Evolutionary conservation across 2,329 filamentous ascomycete genomes (phyloP), one percentile per base, ranked within the genome.

Genomic region (Alternaria atra): DNA sequence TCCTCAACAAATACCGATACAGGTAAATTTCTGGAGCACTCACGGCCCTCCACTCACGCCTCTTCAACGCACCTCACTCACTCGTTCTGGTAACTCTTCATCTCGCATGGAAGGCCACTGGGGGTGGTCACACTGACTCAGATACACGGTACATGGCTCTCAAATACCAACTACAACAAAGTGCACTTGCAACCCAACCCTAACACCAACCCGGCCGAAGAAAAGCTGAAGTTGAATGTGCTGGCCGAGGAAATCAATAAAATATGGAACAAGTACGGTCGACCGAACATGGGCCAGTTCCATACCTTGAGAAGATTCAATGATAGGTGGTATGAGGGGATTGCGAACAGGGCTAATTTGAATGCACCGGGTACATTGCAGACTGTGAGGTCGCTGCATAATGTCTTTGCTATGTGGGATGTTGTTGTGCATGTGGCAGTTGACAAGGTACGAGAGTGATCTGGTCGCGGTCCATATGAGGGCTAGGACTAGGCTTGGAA

Each of bases 361-460:
- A 37, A 34, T 2, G 61, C 53, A 5, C 46, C 55, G 4, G 68
- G 67, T 2, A 25, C 67, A 2, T n/a, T 73, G 12, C 64, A 67
- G 8, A 63, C 70, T 32, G 32, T 46, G 12, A 20, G 40, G 17
- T 66, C 61, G 25, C 63, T 77, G 42, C 67, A 74, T 46, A 67
- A 64, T 42, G 60, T 74, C 5, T 74, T 76, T 51, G 35, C 76
- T 8, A 65, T 72, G 53, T 69, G 70, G 34, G 66, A 70, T 61
- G 70, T 74, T 30, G 63, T 47, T 9, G 73, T 67, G 30, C 73
- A 70, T 4, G 65, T 65, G 29, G 29, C 44, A 9, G 17, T 34
- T 30, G 72, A 75, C 58, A 63, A 72, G 30, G 73, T 73, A 29
- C 69, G 75, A 54, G 37, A 67, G 12, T 23, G 75, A 15, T 48